Base-by-base conservation (phyloP, 2,329 filamentous ascomycete genomes). In the Proliferodiscus dingleyae region DNA sequence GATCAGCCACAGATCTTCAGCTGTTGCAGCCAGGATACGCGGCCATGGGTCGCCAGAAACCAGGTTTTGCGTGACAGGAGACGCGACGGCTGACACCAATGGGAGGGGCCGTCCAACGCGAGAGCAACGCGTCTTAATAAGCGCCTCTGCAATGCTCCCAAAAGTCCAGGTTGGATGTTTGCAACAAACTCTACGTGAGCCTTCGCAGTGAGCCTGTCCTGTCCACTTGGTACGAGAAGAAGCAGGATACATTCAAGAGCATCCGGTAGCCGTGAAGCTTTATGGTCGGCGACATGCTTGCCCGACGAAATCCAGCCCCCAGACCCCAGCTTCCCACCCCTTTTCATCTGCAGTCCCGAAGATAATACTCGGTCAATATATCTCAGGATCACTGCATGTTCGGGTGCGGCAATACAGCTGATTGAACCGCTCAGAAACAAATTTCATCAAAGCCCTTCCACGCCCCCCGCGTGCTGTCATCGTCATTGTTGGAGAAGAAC, bases 1-100 rank as follows among this genome's bases (percentile, higher is more conserved):
- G 46, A 49, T 49, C 46, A 45, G 6, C 29, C 46, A 49, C 37
- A 38, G 42, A 45, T 45, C 42, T 33, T 45, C 16, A 24, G 19
- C 26, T 32, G n/a, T n/a, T 21, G 41, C 23, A 8, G 16, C 41
- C 37, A 22, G 41, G 41, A 43, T 37, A 37, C 41, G 41, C 41
- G 40, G 33, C 5, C 16, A 16, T 3, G 37, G 10, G 24, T 29
- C 13, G 23, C 26, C 38, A 16, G n/a, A 24, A 24, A 26, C 8
- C 19, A 24, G 19, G 8, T 13, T 19, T 24, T 19, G 11, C 38
- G 23, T 21, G 26, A 21, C 24, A 16, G 38, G 29, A 29, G 26
- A 29, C 38, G 38, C 38, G 26, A 11, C 36, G 36, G 15, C 6
- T 34, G 11, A 23, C 36, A 19, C 38, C 38, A 32, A 41, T 41